A percentile compares a stretch with the other conserved stretches of the same genome.
These are phyloP conservation scores for Sungouiozyma ichnusensis DNA, from an alignment of 805 yeast genomes.

Conservation along the genomic window DNA sequence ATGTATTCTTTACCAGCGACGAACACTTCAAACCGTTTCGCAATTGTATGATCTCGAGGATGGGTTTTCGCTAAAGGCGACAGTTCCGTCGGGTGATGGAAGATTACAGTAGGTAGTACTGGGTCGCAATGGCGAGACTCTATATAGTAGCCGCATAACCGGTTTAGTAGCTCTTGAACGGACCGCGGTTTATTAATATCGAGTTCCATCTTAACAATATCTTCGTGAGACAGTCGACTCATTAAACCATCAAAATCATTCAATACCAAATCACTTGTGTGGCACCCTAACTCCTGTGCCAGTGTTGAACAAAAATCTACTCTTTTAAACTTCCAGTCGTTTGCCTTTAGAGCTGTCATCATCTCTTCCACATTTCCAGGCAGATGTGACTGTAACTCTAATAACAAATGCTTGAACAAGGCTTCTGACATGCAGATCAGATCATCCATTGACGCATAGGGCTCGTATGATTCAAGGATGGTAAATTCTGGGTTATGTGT, in stretches of 20 bases:
- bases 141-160: slow-evolving; percentile 46
- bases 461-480: slow-evolving; percentile 78
- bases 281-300: slow-evolving; percentile 13
- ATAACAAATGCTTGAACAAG: slow-evolving; percentile 31
- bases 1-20: slow-evolving; percentile 71
- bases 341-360: slow-evolving; percentile 4
- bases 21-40: slow-evolving; percentile 77
- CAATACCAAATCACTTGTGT: slow-evolving; percentile 26
- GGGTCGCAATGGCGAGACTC: slow-evolving; percentile 48
- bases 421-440: slow-evolving; percentile 56
- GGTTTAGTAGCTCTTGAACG: slow-evolving; percentile 54
- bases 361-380: neutral
- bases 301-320: slow-evolving; percentile 26
- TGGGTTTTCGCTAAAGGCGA: slow-evolving; percentile 75
- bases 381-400: neutral
- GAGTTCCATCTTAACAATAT: neutral
- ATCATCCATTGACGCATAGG: slow-evolving; percentile 55
- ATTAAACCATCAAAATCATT: slow-evolving; percentile 11
- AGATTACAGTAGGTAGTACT: slow-evolving; percentile 55
- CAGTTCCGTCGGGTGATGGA: slow-evolving; percentile 72
- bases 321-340: slow-evolving; percentile 22
- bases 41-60: slow-evolving; percentile 30
- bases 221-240: slow-evolving; percentile 2
- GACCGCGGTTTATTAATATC: slow-evolving; percentile 21
- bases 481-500: slow-evolving; percentile 95